Evolutionary conservation across 495 filamentous ascomycete genomes (phyloP), one percentile per base, ranked within the genome.

Genomic region (Daldinia childiae): DNA sequence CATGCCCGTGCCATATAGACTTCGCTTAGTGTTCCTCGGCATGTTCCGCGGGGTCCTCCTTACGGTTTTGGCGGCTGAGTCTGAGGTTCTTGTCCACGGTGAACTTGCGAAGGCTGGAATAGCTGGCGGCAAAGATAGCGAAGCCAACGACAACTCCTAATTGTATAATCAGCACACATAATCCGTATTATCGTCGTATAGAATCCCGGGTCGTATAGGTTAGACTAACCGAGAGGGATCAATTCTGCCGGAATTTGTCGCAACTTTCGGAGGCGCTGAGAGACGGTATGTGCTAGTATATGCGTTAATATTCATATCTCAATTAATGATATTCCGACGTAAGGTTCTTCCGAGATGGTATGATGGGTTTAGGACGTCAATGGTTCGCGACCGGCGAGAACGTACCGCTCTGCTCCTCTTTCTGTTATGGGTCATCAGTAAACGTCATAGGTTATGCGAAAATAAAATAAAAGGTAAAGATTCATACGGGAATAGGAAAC

Each of bases 171-270:
- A 72, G 51, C 30, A 75, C 69, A 43, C 45, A 34, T 57, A 17
- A 2, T 67, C 19, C 14, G 11, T 8, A 19, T 26, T 15, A 36
- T 34, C 32, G 6, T 36, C 32, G 32, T 7, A 41, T 45, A 15
- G 6, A 17, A 52, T 6, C 7, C n/a, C 39, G 2, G 17, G 12
- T 21, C 38, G 62, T 19, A 15, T 36, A 59, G 41, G 30, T 74
- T 74, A 56, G 63, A 85, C 89, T 80, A 90, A 97, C 94, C 93
- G 72, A 99, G 89, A 74, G 95, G 95, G 76, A 95, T 89, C 88
- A 99, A 87, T 86, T 99, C 95, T 56, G 94, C 89, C 66, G 95
- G 95, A 77, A 97, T 89, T 84, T 88, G 89, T 88, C 91, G 93
- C 66, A 98, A 82, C 69, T 86, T 87, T 75, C 95, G 90, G 68